A percentile compares a stretch with the other conserved stretches of the same genome.
These are phyloP conservation scores for Tetrahymena elliotti DNA, from an alignment of 73 alveolate genomes.

Conservation along the genomic window DNA sequence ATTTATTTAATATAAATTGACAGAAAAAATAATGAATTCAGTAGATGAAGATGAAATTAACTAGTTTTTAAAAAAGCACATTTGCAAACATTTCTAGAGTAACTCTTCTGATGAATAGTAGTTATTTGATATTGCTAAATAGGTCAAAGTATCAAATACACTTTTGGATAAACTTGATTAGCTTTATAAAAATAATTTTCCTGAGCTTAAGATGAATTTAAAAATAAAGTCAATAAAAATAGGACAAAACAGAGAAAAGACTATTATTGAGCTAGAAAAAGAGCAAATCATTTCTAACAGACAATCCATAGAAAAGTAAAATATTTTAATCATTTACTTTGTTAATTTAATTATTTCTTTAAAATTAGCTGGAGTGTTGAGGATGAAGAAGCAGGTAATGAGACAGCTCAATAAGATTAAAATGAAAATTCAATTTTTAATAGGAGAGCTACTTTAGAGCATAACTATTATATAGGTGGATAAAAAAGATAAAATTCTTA, in stretches of 20 bases:
- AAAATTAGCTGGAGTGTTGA: not conserved
- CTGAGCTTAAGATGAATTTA: not conserved
- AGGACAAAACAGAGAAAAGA: not conserved
- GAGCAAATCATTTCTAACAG: not conserved
- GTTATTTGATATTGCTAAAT: not conserved
- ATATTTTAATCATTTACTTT: not conserved
- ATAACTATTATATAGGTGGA: not conserved
- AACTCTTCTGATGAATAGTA: not conserved
- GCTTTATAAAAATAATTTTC: not conserved
- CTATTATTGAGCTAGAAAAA: not conserved
- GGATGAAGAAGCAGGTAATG: not conserved
- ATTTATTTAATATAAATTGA: not conserved
- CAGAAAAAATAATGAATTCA: not conserved
- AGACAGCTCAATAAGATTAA: not conserved
- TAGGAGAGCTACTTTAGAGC: not conserved
- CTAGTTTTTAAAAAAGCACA: not conserved
- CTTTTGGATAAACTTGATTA: not conserved
- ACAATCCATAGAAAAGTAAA: not conserved
- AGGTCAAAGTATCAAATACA: not conserved
- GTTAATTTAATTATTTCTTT: not conserved
- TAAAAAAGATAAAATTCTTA: not conserved
- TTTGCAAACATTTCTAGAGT: not conserved
- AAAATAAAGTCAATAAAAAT: not conserved
- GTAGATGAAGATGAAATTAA: not conserved
- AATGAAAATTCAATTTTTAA: not conserved